Conservation (phyloP, 1,284 basidiomycete genomes). For the Fomitopsis schrenkii region DNA sequence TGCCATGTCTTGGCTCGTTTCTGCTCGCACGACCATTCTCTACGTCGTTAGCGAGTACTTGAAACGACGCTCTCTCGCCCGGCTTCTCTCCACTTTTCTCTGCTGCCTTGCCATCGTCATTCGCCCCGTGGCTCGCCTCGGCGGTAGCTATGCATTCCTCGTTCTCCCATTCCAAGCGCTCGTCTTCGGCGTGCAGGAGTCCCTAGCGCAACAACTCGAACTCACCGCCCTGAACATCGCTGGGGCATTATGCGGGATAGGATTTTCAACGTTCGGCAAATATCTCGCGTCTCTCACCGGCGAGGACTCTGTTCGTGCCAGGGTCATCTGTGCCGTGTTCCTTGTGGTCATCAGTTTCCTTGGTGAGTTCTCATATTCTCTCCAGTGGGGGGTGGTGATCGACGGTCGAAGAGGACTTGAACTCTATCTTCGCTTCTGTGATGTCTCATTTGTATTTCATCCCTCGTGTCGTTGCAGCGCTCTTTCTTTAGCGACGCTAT, state of each 20-base stretch:
- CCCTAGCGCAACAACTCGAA: conserved; percentile 46
- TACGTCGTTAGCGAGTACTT: conserved; percentile 12
- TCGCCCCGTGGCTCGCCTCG: conserved; percentile 37
- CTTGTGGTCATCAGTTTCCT: conserved; percentile 38
- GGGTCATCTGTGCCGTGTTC: conserved; percentile 37
- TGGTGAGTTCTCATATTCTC: conserved; percentile 28
- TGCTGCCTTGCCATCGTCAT: conserved; percentile 39
- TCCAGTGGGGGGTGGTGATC: not conserved
- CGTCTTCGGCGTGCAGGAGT: conserved; percentile 44
- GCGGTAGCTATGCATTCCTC: conserved; percentile 40
- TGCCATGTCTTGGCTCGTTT: not conserved
- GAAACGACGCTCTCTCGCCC: conserved; percentile 36
- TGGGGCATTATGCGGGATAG: conserved; percentile 40
- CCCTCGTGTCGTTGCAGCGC: no score
- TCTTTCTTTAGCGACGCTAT: no score
- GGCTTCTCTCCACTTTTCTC: conserved; percentile 41
- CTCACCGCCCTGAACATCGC: conserved; percentile 39
- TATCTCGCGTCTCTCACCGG: conserved; percentile 31
- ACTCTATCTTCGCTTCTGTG: no score
- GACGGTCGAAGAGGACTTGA: not conserved
- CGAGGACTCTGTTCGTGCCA: conserved; percentile 25
- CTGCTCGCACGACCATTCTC: not conserved
- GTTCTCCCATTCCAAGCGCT: conserved; percentile 44
- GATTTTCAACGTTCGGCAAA: conserved; percentile 38
- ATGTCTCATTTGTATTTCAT: no score